Percentiles rank a stretch among this genome's conserved stretches.
Evolutionary conservation across 352 stramenopile genomes (phyloP).

Genomic region (Phytophthora vignae): DNA sequence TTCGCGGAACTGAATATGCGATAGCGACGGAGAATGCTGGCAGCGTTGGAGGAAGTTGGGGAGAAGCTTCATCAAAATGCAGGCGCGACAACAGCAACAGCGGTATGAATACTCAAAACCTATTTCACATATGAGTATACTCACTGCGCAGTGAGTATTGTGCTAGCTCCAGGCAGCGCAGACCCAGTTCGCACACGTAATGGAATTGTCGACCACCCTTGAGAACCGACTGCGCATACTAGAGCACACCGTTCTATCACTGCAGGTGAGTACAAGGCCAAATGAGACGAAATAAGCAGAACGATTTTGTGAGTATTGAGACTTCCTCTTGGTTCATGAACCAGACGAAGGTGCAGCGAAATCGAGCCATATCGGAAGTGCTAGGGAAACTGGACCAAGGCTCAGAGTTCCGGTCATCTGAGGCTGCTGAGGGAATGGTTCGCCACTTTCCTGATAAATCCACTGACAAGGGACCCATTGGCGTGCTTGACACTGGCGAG

Average conservation of each 20-base stretch:
- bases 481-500: neutral
- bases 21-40: conserved; percentile 35
- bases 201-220: conserved; percentile 31
- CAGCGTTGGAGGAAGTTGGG: conserved; percentile 31
- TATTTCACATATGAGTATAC: neutral
- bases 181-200: conserved; percentile 23
- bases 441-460: neutral
- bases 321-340: neutral
- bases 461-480: neutral
- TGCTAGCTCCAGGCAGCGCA: conserved; percentile 20
- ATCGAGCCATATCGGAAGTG: conserved; percentile 31
- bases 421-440: neutral
- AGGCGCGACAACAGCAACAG: conserved; percentile 17
- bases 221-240: conserved; percentile 37
- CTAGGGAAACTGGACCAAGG: conserved; percentile 11
- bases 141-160: neutral
- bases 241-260: conserved; percentile 35
- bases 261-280: conserved; percentile 12
- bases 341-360: conserved; percentile 36
- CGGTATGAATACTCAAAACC: conserved; percentile 11
- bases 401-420: conserved; percentile 6
- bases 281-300: neutral
- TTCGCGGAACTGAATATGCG: neutral
- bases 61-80: conserved; percentile 30
- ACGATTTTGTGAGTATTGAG: neutral